Percentiles rank a stretch among this genome's conserved stretches.
Evolutionary conservation across 2,329 filamentous ascomycete genomes (phyloP).

Genomic region (Curvularia verruculosa): DNA sequence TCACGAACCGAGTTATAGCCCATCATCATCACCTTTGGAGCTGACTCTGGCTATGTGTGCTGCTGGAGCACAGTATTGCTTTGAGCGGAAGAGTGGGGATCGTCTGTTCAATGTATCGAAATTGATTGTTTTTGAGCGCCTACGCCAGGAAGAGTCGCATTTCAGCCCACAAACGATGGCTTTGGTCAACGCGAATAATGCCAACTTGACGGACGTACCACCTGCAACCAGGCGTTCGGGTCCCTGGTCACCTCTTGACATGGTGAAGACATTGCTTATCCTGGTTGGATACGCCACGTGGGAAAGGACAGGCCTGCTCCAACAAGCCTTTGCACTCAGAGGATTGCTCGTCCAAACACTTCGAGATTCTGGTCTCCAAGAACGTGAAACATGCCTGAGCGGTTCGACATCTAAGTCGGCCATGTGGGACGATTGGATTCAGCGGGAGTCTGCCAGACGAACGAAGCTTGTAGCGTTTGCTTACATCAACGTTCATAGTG

Average conservation of each 20-base stretch:
- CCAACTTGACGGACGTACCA: conserved; percentile 14
- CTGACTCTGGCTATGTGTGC: conserved; percentile 43
- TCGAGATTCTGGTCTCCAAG: conserved; percentile 37
- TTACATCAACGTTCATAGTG: conserved; percentile 43
- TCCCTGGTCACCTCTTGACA: conserved; percentile 36
- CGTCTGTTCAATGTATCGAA: conserved; percentile 39
- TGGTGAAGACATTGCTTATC: conserved; percentile 38
- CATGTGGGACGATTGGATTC: conserved; percentile 41
- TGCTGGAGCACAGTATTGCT: conserved; percentile 44
- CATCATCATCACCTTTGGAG: conserved; percentile 39
- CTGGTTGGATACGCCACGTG: conserved; percentile 42
- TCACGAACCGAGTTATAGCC: conserved; percentile 41
- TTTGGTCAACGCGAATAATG: conserved; percentile 23
- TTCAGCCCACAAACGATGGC: conserved; percentile 34
- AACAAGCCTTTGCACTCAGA: conserved; percentile 40
- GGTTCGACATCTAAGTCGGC: conserved; percentile 28
- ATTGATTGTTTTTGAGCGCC: conserved; percentile 37
- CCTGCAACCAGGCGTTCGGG: conserved; percentile 22
- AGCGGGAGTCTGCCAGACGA: conserved; percentile 36
- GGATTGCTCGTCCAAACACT: conserved; percentile 36
- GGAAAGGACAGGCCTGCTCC: conserved; percentile 39
- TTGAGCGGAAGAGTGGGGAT: conserved; percentile 39
- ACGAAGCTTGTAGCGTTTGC: conserved; percentile 43
- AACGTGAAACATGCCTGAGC: conserved; percentile 18
- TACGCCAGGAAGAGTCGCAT: conserved; percentile 32